Evolutionary conservation across 2,329 filamentous ascomycete genomes (phyloP).

Genomic region (Diaporthe vaccinii): DNA sequence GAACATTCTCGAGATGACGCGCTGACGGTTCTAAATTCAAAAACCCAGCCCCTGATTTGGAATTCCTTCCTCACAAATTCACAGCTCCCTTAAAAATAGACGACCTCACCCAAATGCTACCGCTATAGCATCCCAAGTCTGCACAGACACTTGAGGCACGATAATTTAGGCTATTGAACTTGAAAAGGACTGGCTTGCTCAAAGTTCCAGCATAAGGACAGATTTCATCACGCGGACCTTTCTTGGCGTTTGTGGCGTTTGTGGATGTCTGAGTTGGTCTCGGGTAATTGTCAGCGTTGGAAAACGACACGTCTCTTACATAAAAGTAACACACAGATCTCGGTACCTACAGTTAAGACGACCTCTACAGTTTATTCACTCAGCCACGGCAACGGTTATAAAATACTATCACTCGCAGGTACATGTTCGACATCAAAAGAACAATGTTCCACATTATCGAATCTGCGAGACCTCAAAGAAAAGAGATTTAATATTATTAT

Average conservation of each 20-base stretch:
- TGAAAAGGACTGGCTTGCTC: neutral
- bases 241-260: slow-evolving; percentile 1
- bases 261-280: slow-evolving; percentile 14
- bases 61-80: neutral
- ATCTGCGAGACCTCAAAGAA: no score
- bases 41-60: neutral
- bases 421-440: no score
- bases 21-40: neutral
- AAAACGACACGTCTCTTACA: slow-evolving; percentile 20
- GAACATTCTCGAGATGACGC: neutral
- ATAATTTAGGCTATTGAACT: neutral
- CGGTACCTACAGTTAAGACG: neutral
- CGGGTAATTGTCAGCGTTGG: slow-evolving; percentile 22
- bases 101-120: neutral
- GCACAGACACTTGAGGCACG: neutral
- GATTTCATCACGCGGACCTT: neutral
- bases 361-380: neutral
- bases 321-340: neutral
- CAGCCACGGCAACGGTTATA: neutral
- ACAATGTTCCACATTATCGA: neutral
- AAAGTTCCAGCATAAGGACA: neutral
- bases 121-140: neutral
- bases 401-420: no score
- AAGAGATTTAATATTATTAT: neutral
- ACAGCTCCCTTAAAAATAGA: neutral